Evolutionary conservation across 176 grass and related monocot genomes (phyloP).

Genomic region (Themeda triandra): DNA sequence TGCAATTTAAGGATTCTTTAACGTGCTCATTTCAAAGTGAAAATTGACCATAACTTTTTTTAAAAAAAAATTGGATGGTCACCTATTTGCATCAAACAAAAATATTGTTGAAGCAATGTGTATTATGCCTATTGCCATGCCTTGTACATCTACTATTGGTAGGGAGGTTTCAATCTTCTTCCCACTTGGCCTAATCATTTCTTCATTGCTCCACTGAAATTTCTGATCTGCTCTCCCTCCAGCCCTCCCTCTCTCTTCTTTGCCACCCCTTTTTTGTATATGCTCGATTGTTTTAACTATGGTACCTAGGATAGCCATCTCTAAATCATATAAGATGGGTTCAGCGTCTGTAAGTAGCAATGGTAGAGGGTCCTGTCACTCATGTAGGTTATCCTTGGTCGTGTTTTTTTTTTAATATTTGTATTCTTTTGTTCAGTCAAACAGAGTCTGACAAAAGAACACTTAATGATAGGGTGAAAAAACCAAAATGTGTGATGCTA

Average conservation of each 20-base stretch:
- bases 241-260: background rate
- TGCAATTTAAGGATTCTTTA: background rate
- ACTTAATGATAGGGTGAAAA: background rate
- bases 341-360: background rate
- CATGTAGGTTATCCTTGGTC: too few relatives aligned
- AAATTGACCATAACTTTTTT: background rate
- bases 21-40: background rate
- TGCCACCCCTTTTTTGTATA: background rate
- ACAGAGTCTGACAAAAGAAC: background rate
- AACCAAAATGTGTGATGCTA: background rate
- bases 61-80: background rate
- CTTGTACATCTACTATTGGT: background rate
- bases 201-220: background rate
- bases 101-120: background rate
- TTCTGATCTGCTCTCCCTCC: background rate
- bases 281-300: background rate
- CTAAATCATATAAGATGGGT: background rate
- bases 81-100: background rate
- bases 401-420: too few relatives aligned
- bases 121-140: background rate
- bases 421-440: background rate
- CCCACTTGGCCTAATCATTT: background rate
- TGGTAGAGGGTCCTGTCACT: background rate
- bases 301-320: background rate
- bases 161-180: background rate